Evolutionary conservation across 73 alveolate genomes (phyloP).

Genomic region (Effrenium voratum): DNA sequence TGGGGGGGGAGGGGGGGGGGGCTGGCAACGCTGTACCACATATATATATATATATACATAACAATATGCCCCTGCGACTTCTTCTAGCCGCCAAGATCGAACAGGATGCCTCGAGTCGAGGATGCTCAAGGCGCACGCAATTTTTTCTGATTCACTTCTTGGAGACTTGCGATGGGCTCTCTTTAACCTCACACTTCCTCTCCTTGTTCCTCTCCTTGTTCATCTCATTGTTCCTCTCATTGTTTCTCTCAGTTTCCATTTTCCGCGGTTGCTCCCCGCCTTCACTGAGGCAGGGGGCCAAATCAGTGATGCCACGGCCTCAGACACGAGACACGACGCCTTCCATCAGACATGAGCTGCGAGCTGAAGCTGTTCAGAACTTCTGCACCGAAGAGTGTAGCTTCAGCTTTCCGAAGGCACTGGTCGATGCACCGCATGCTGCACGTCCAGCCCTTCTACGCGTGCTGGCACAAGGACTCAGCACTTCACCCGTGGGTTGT

Average conservation of each 20-base stretch:
- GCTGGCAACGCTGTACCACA: no score
- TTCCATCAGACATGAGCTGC: neutral
- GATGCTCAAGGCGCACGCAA: neutral
- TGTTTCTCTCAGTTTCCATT: no score
- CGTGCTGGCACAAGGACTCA: neutral
- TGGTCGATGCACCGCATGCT: neutral
- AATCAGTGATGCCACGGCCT: neutral
- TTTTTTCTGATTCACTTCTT: neutral
- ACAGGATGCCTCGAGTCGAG: no score
- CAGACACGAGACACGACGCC: neutral
- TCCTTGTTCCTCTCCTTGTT: no score
- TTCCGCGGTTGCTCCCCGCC: no score
- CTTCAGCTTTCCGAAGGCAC: neutral
- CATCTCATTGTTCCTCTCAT: no score
- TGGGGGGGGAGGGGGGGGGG: no score
- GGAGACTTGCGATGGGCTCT: neutral
- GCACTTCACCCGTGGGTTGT: no score
- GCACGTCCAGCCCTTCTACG: neutral
- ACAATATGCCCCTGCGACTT: no score
- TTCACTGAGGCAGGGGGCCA: neutral
- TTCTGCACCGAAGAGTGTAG: neutral
- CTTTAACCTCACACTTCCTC: no score
- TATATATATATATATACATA: no score
- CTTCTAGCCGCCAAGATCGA: no score
- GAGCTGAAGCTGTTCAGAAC: neutral